Base-by-base conservation (phyloP, 192 early-diverging fungal genomes). In the Diversispora eburnea region DNA sequence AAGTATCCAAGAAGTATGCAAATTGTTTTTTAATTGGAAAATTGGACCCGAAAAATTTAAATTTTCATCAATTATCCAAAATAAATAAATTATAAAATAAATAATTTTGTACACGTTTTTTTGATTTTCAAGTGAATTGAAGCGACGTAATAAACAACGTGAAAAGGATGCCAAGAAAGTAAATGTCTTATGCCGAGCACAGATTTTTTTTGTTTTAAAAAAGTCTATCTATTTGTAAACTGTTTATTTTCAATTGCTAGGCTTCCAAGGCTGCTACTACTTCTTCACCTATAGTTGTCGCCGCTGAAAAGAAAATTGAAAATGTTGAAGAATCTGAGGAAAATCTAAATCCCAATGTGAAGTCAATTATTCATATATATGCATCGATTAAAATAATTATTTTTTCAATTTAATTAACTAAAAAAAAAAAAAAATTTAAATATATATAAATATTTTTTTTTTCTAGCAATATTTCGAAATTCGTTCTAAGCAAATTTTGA, bases 401-500 rank as follows among this genome's bases (percentile, higher is more conserved):
- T 70, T 42, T 42, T 2, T 62, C 5, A 70, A 17, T 60, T 42
- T 41, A 66, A 0, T 74, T 56, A 45, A 63, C 25, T 10, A 20
- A 8, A 43, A 63, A n/a, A n/a, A n/a, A n/a, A n/a, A n/a, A n/a
- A n/a, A n/a, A n/a, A n/a, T n/a, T 33, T 33, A 33, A 33, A 33
- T 33, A 33, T 33, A 33, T 33, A 33, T 33, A 33, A 1, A 33
- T 33, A 33, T 33, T 33, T 33, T 33, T 2, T 79, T 33, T 33
- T 33, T 33, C 25, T 79, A 88, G 87, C 91, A 93, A 88, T 94
- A 98, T 90, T 99, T 99, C 88, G 97, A 99, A 85, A 90, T 96
- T 81, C 90, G 97, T 74, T 92, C 88, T 75, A 92, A 91, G 84
- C 85, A 85, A 17, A 86, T 99, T 70, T 85, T 85, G 69, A 87